Conservation (phyloP, 306 rosid species). For the Benincasa hispida region DNA sequence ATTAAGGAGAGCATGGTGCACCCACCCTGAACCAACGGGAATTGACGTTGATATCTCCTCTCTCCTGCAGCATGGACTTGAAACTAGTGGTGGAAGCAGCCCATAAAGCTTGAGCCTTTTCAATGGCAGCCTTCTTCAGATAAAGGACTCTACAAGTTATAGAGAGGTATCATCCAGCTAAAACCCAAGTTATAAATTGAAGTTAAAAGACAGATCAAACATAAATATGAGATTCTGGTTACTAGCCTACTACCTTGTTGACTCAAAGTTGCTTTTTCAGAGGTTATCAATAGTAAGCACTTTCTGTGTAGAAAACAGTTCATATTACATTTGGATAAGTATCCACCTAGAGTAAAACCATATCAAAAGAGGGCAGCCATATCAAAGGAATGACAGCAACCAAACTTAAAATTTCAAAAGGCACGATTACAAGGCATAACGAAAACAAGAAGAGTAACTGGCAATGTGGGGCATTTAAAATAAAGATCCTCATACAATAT, state of each 20-base stretch:
- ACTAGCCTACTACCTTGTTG: constrained; percentile 80
- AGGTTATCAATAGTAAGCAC: constrained; percentile 56
- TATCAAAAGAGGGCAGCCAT: constrained; percentile 13
- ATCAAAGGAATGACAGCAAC: neutral
- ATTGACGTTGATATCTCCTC: constrained; percentile 53
- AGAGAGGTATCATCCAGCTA: constrained; percentile 19
- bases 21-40: constrained; percentile 98
- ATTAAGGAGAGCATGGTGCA: neutral
- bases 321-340: constrained; percentile 40
- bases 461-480: neutral
- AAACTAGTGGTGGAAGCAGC: constrained; percentile 57
- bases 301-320: constrained; percentile 71
- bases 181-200: constrained; percentile 26
- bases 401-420: neutral
- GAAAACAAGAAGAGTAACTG: neutral
- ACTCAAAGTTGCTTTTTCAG: constrained; percentile 75
- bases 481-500: neutral
- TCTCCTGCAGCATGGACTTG: constrained; percentile 71
- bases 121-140: constrained; percentile 76
- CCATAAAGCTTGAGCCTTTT: constrained; percentile 65
- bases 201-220: constrained; percentile 55
- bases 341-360: constrained; percentile 19
- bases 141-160: constrained; percentile 62
- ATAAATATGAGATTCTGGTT: constrained; percentile 49
- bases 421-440: neutral